phyloP scores from a whole-genome alignment of 1,284 basidiomycete genomes.

The Ustilago nuda region DNA sequence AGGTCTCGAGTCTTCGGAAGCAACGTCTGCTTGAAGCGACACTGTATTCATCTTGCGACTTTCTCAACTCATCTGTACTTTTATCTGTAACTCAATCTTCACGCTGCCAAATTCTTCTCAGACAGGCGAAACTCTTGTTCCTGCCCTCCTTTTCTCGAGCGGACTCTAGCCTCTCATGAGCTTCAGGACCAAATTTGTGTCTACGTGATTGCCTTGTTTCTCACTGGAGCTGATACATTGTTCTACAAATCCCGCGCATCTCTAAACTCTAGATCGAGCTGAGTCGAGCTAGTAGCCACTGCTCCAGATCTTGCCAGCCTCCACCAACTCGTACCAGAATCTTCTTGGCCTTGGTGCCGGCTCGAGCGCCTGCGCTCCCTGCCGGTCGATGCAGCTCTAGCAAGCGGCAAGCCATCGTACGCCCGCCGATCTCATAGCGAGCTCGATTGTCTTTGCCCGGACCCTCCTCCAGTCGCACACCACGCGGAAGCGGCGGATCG shows the following conservation, averaged over 20 bases:
- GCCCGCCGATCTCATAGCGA: conserved; percentile 78
- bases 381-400: conserved; percentile 74
- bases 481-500: conserved; percentile 77
- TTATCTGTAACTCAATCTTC: conserved; percentile 17
- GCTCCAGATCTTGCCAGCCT: conserved; percentile 85
- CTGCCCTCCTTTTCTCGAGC: too few species aligned
- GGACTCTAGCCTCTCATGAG: too few species aligned
- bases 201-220: not conserved
- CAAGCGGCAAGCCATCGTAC: conserved; percentile 80
- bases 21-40: conserved; percentile 15
- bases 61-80: conserved; percentile 30
- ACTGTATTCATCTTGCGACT: not conserved
- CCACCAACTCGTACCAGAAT: conserved; percentile 66
- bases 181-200: too few species aligned
- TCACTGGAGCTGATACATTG: not conserved
- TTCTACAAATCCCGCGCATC: not conserved
- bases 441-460: conserved; percentile 83
- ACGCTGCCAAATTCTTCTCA: not conserved
- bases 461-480: conserved; percentile 73
- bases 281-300: conserved; percentile 74
- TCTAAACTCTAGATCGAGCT: conserved; percentile 22
- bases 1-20: conserved; percentile 8
- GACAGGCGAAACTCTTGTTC: not conserved
- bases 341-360: conserved; percentile 58
- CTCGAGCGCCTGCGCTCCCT: conserved; percentile 48